phyloP scores from a whole-genome alignment of 148 eudicot species.

The Chenopodium berlandieri region DNA sequence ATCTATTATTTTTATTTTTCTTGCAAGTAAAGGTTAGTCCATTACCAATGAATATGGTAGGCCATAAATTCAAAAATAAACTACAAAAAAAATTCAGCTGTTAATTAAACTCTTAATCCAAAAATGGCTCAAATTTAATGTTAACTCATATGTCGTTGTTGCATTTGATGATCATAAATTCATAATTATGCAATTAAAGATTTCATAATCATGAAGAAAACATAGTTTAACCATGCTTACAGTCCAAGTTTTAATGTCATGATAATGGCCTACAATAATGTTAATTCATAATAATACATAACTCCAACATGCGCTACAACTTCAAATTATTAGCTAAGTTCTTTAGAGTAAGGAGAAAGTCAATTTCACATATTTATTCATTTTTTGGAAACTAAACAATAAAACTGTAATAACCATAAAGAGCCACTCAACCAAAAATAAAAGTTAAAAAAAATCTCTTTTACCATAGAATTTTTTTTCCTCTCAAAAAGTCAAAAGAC shows the following conservation, averaged over 20 bases:
- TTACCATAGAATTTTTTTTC: no score
- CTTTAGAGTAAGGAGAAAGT: neutral
- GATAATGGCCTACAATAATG: neutral
- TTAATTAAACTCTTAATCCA: constrained; percentile 3
- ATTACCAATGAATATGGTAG: constrained; percentile 15
- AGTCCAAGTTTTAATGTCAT: constrained; percentile 17
- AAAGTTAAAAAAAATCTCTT: no score
- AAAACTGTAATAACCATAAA: neutral
- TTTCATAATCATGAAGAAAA: neutral
- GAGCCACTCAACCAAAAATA: no score
- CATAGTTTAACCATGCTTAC: constrained; percentile 14
- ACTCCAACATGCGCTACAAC: neutral
- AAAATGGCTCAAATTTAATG: neutral
- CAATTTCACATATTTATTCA: neutral
- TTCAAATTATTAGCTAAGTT: constrained; percentile 4
- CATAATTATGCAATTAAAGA: neutral
- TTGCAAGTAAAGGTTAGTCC: constrained; percentile 12
- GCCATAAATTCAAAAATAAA: neutral
- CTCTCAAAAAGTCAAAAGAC: no score
- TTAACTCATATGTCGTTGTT: constrained; percentile 12
- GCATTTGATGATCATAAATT: neutral
- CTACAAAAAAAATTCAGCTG: neutral
- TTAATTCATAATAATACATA: neutral
- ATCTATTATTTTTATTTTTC: constrained; percentile 6
- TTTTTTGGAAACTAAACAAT: neutral